These are phyloP conservation scores for Apium graveolens DNA, from an alignment of 129 eudicot genomes.

Conservation along the genomic window DNA sequence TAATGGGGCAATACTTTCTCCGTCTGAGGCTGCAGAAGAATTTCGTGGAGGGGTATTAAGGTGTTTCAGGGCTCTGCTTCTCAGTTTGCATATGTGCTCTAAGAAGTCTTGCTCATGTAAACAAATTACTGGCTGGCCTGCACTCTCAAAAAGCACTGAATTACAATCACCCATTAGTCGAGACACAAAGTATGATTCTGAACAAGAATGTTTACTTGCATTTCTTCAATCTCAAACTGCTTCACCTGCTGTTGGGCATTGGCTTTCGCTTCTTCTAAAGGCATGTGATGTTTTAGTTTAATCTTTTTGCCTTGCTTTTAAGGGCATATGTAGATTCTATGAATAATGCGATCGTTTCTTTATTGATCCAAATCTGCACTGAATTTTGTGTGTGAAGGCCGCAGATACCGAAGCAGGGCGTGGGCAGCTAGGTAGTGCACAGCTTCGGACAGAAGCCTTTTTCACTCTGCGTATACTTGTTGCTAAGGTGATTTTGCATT, in stretches of 20 bases:
- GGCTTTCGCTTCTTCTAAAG: conserved; percentile 87
- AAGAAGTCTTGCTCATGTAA: conserved; percentile 65
- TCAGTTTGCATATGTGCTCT: conserved; percentile 44
- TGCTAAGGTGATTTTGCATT: conserved; percentile 50
- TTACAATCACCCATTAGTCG: conserved; percentile 16
- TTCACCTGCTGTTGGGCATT: conserved; percentile 78
- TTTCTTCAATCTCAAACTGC: conserved; percentile 85
- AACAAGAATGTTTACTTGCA: conserved; percentile 49
- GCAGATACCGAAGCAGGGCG: conserved; percentile 76
- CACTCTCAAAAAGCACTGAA: conserved; percentile 31
- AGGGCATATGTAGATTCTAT: background rate
- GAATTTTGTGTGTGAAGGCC: conserved; percentile 36
- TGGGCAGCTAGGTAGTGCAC: conserved; percentile 83
- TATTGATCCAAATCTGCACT: conserved; percentile 6
- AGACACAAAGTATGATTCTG: conserved; percentile 12
- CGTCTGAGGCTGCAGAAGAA: conserved; percentile 84
- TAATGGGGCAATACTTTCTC: conserved; percentile 75
- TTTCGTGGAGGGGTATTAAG: conserved; percentile 86
- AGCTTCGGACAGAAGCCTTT: conserved; percentile 79
- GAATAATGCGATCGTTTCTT: background rate
- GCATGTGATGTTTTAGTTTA: conserved; percentile 26
- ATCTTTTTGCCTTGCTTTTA: background rate
- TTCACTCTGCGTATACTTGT: conserved; percentile 73
- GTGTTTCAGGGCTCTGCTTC: conserved; percentile 66
- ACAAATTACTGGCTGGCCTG: conserved; percentile 37